Base-by-base conservation (phyloP, 306 rosid species). In the Lathyrus tuberosus region DNA sequence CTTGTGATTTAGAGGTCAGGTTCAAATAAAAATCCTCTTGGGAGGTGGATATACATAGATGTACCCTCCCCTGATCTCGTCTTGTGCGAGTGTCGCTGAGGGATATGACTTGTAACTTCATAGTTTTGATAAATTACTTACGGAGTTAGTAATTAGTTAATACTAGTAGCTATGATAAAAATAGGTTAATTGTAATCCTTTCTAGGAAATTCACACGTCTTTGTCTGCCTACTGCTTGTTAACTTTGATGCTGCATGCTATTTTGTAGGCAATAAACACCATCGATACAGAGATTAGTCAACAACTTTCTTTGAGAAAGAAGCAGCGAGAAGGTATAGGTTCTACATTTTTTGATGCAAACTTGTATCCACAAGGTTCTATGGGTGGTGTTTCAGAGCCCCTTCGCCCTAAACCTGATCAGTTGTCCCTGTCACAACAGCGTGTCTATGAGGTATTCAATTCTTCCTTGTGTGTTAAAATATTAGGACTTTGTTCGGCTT, bases 381-480 rank as follows among this genome's bases (percentile, higher is more conserved):
- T 90, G 89, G 97, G 95, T 72, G 87, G 85, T 70, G 89, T 94
- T 69, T 96, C 99, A 0, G 97, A 91, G 81, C 89, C 95, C 69
- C 97, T 94, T 22, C 96, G 97, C 33, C 97, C 99, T 70, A 94
- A 91, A 77, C 96, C 99, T 18, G 99, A 97, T 46, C 99, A 94
- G 73, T 62, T 94, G 82, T 81, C 97, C 20, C 77, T 83, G 66
- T 86, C 95, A 47, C 99, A 94, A 71, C 99, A 94, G 65, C 89
- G 99, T 4, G 99, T 95, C 40, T 95, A 95, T 78, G 97, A 95
- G 95, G 99, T 91, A 67, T 53, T 52, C 68, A 52, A 47, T 78
- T 75, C 51, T 35, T 22, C 43, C 43, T 69, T 59, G 5, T 20
- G 6, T 22, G 61, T 65, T 49, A 17, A 63, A 53, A 28, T 31